Base-by-base conservation (phyloP, 1,139 yeast genomes). In the Sugiyamaella sp. region DNA sequence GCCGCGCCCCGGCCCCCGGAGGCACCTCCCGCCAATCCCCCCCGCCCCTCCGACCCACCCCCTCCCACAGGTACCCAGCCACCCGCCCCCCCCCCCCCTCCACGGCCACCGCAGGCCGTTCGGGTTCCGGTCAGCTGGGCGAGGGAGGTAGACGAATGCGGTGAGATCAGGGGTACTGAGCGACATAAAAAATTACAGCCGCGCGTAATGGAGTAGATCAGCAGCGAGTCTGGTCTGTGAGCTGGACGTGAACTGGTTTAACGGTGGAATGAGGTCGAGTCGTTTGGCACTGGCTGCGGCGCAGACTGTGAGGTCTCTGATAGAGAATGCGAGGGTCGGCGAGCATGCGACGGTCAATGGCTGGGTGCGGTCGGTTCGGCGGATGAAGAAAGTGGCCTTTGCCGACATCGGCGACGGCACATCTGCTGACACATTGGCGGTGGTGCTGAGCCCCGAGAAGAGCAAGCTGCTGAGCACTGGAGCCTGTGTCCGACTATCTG, bases 401-500 rank as follows among this genome's bases (percentile, higher is more conserved):
- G 74, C 90, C 5, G 96, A 89, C 65, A 61, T 93, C 21, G 71
- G 80, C 1, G 98, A 91, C 67, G 98, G 98, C 0, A 77, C 95
- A 0, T 72, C 79, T 2, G 74, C 77, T 43, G 61, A 73, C 29
- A 76, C 79, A 4, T 66, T 90, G 51, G 85, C 83, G 61, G 79
- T 90, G 27, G 87, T 89, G 17, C 58, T 68, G 52, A 53, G 47
- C 16, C 70, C 71, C 56, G 54, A 65, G 49, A 44, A 58, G 32
- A 66, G 66, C 29, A 56, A 60, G n/a, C 57, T 61, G 2, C 60
- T 75, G 49, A 53, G 63, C n/a, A 72, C 74, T 0, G 86, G 86
- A 20, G 60, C 68, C 32, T 81, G 78, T 73, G 74, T 67, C 1
- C 64, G 71, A 49, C 71, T 80, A 4, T 70, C 69, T 37, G 85